Base-by-base conservation (phyloP, 371 early-diverging fungal species). In the Circinella umbellata region DNA sequence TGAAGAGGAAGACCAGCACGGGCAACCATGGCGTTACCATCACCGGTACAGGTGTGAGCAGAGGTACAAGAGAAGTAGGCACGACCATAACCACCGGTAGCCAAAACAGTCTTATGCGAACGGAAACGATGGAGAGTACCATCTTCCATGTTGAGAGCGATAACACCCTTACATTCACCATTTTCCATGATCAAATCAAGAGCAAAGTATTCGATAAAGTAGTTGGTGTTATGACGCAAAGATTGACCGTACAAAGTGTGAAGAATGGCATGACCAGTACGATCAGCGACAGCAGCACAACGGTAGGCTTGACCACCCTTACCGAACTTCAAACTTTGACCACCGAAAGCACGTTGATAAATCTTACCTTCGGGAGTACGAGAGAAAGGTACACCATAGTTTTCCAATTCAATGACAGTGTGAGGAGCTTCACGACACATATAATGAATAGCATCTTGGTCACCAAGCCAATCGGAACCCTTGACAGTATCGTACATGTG, bases 401-500 rank as follows among this genome's bases (percentile, higher is more conserved):
- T 94, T 86, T 98, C 99, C 64, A 99, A 89, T 87, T 99, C 99
- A 73, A 96, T 91, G 57, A 99, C 99, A 60, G 95, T 89, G 80
- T 92, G 81, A 63, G 97, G 98, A 38, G 99, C 99, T 84, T 99
- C 99, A 73, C 96, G 93, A 80, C 97, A 97, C 96, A 95, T 95
- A 86, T 98, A 98, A 79, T 98, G 99, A 73, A 98, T 98, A 62
- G 99, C 99, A 74, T 99, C 98, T 85, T 99, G 98, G 84, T 99
- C 98, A 80, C 94, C 93, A 61, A 98, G 91, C 99, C 99, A 98
- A 82, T 98, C 99, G 68, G 93, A 92, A 61, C 99, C 99, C 87
- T 98, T 98, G 70, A 98, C 98, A 34, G 99, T 98, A 76, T 98
- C 99, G 80, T 98, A 98, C 98, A 97, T 96, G 81, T 98, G 99